Base-by-base conservation (phyloP, 1,139 yeast genomes). In the Hansenula lynferdii region DNA sequence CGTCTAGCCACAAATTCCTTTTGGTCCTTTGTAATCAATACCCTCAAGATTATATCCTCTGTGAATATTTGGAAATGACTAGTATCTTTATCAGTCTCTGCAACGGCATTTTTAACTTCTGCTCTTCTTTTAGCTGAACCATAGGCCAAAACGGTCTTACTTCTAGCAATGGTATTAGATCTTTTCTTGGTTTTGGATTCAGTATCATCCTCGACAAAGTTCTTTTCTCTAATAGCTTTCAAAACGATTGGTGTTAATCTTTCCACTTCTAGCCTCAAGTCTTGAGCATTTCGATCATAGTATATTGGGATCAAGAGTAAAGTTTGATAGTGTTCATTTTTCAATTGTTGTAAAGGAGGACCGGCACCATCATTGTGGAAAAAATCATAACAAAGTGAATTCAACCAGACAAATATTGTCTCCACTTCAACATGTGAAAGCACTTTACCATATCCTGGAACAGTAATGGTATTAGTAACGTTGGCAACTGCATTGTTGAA, bases 311-410 rank as follows among this genome's bases (percentile, higher is more conserved):
- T 67, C 18, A 83, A 62, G 44, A 81, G 61, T 18, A 85, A 58
- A 26, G 80, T 73, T 55, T 83, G 87, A 55, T 82, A 85, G 29
- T 73, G 73, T 34, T 72, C 77, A 41, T 77, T 77, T 47, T 80
- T 81, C 51, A 86, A 62, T 10, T 75, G 77, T 45, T 74, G 79
- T 30, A 85, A 54, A 0, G 89, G 75, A 0, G 94, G 94, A 0
- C 96, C 96, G 36, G 82, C 83, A 1, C 96, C 96, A 41, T 75
- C 80, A 53, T 85, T 82, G 55, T 86, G 80, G 62, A 87, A 86
- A 56, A 85, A 86, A 43, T 80, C 87, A 39, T 76, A 61, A 44
- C 82, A 76, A 27, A 85, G 62, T 10, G 81, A 69, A 39, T 77
- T 69, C 18, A 85, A 59, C 96, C 96, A 87, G 1, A 76, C 69